Conservation (phyloP, 2,329 filamentous ascomycete species). For the Trichophyton schoenleinii region DNA sequence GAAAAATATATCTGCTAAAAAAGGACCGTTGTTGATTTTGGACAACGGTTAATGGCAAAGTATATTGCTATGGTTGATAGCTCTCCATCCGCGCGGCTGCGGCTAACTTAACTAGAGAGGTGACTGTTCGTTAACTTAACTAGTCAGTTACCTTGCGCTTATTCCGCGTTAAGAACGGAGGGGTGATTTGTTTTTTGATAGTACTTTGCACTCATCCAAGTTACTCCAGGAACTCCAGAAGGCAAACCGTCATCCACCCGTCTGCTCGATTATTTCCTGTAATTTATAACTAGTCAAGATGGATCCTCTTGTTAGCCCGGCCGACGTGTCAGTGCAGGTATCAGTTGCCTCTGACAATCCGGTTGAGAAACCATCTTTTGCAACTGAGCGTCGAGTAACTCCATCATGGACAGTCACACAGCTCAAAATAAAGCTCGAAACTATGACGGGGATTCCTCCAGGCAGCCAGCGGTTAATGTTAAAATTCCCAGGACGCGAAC, state of each 20-base stretch:
- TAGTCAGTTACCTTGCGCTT: too few species aligned
- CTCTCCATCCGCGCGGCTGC: too few species aligned
- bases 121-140: too few species aligned
- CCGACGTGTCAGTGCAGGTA: slow-evolving; percentile 30
- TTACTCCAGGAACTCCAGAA: too few species aligned
- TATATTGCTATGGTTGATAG: too few species aligned
- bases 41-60: too few species aligned
- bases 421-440: slow-evolving; percentile 78
- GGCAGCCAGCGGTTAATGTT: slow-evolving; percentile 63
- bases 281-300: not conserved
- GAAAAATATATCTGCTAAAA: not conserved
- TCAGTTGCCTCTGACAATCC: slow-evolving; percentile 19
- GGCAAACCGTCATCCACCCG: not conserved
- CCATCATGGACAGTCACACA: slow-evolving; percentile 81
- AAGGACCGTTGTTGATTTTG: too few species aligned
- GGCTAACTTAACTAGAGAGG: too few species aligned
- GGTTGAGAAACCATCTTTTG: slow-evolving; percentile 27
- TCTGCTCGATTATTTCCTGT: not conserved
- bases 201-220: too few species aligned
- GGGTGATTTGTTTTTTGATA: too few species aligned
- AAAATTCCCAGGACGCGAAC: slow-evolving; percentile 49
- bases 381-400: slow-evolving; percentile 80
- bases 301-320: slow-evolving; percentile 27
- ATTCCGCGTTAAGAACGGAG: too few species aligned
- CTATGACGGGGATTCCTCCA: slow-evolving; percentile 82